phyloP scores from a whole-genome alignment of 495 filamentous ascomycete species.

The Cercophora newfieldiana region DNA sequence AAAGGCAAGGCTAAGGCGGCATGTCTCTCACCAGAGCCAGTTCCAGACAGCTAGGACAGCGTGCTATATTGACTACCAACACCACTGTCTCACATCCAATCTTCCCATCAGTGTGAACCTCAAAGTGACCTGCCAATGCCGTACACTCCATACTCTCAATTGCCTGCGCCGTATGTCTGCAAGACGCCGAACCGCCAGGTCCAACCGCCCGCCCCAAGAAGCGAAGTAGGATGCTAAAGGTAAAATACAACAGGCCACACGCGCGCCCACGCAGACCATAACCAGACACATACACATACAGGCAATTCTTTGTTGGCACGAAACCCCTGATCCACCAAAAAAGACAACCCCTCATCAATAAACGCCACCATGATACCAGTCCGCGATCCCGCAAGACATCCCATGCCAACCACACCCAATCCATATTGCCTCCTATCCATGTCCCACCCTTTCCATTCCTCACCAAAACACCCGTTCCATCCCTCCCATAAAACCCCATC shows the following conservation, averaged over 20 bases:
- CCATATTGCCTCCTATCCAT: neutral
- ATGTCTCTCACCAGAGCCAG: neutral
- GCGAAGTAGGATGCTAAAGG: neutral
- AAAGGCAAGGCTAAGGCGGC: conserved; percentile 45
- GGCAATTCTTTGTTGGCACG: neutral
- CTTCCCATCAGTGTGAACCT: neutral
- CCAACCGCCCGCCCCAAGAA: conserved; percentile 1
- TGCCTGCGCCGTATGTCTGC: neutral
- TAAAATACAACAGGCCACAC: conserved; percentile 7
- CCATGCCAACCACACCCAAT: conserved; percentile 5
- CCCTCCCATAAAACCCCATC: neutral
- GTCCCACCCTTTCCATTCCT: neutral
- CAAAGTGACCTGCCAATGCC: neutral
- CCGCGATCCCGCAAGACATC: neutral
- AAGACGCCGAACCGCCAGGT: neutral
- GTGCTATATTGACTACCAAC: neutral
- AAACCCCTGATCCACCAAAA: neutral
- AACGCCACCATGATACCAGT: neutral
- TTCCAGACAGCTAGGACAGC: neutral
- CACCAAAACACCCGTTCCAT: neutral
- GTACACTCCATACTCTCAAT: neutral
- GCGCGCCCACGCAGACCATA: conserved; percentile 10
- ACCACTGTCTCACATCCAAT: neutral
- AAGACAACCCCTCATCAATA: neutral
- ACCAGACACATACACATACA: conserved; percentile 9